Conservation (phyloP, 352 stramenopile genomes). For the Phytophthora parvispora region DNA sequence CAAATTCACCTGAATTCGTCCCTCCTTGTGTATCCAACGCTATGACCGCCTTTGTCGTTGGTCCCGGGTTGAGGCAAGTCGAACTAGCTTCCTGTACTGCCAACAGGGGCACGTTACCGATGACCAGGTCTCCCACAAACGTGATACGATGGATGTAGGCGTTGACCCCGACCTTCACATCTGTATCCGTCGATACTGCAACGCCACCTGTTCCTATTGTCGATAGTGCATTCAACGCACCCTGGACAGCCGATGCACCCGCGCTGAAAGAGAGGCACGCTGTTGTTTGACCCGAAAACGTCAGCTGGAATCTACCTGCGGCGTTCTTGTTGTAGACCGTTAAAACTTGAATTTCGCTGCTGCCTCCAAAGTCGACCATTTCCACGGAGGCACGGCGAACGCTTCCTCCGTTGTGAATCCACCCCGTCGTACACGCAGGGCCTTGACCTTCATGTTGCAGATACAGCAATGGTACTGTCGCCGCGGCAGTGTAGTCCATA, state of each 20-base stretch:
- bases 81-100: conserved; percentile 8
- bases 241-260: conserved; percentile 25
- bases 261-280: conserved; percentile 53
- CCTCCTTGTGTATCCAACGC: conserved; percentile 36
- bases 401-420: conserved; percentile 47
- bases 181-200: conserved; percentile 53
- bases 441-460: conserved; percentile 31
- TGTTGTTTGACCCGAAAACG: conserved; percentile 51
- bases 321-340: conserved; percentile 40
- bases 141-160: conserved; percentile 75
- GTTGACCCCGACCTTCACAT: conserved; percentile 49
- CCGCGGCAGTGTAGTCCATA: conserved; percentile 45
- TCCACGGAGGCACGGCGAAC: conserved; percentile 55
- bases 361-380: conserved; percentile 64
- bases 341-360: conserved; percentile 67
- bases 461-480: conserved; percentile 42
- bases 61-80: conserved; percentile 6
- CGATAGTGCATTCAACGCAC: conserved; percentile 31
- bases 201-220: conserved; percentile 53
- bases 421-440: conserved; percentile 27
- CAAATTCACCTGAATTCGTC: conserved; percentile 41
- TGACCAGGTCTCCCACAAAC: conserved; percentile 71
- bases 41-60: conserved; percentile 30
- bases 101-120: conserved; percentile 56
- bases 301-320: conserved; percentile 53